Evolutionary conservation across 2,329 filamentous ascomycete genomes (phyloP).

Genomic region (Alternaria rosae): DNA sequence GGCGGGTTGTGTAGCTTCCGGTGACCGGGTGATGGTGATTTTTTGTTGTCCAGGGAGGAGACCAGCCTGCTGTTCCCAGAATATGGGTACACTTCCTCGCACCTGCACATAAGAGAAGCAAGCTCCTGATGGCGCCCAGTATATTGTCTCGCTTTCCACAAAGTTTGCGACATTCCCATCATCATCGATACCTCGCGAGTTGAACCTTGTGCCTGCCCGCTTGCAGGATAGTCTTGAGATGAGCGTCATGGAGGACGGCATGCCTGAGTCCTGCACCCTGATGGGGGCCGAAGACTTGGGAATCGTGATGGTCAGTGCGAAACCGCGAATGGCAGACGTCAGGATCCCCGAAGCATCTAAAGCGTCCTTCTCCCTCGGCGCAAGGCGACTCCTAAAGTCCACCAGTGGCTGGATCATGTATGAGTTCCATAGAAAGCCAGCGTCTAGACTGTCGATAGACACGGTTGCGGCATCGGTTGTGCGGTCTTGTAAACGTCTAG

Average conservation of each 20-base stretch:
- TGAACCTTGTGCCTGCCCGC: constrained; percentile 93
- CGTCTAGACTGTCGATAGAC: constrained; percentile 90
- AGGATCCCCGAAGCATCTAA: constrained; percentile 89
- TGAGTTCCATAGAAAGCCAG: constrained; percentile 95
- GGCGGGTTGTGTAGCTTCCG: constrained; percentile 89
- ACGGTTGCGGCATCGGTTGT: constrained; percentile 79
- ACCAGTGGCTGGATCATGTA: constrained; percentile 97
- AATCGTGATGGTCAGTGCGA: constrained; percentile 85
- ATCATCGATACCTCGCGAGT: constrained; percentile 96
- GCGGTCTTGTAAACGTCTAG: constrained; percentile 89
- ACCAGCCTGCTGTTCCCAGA: constrained; percentile 94
- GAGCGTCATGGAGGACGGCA: constrained; percentile 84
- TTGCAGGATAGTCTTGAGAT: constrained; percentile 91
- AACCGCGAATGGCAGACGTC: constrained; percentile 92
- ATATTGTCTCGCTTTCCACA: constrained; percentile 95
- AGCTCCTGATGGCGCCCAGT: constrained; percentile 78
- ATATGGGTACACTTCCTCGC: constrained; percentile 90
- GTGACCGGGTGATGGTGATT: constrained; percentile 86
- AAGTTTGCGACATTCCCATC: constrained; percentile 98
- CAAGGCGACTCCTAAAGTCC: constrained; percentile 83
- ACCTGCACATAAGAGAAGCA: constrained; percentile 95
- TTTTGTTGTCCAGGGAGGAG: constrained; percentile 93
- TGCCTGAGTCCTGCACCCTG: constrained; percentile 69
- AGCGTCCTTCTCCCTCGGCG: constrained; percentile 74
- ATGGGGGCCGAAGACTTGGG: constrained; percentile 78